Evolutionary conservation across 2,329 filamentous ascomycete genomes (phyloP).

Genomic region (Rachicladosporium sp.): DNA sequence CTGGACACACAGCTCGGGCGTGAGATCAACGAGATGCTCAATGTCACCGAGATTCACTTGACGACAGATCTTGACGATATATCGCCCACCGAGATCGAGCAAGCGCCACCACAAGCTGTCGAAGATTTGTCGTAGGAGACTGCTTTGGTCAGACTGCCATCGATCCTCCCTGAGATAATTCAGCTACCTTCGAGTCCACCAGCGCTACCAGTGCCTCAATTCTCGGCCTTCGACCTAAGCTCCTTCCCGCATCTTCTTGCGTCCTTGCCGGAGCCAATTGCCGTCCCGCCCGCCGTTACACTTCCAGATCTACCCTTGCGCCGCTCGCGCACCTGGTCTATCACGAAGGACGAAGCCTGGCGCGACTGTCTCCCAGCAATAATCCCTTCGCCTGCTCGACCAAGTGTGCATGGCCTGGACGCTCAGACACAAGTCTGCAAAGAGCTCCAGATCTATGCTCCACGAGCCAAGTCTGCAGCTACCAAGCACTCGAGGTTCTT

Average conservation of each 20-base stretch:
- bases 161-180: no score
- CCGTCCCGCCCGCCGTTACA: conserved; percentile 4
- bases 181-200: conserved; percentile 10
- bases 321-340: conserved; percentile 17
- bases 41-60: no score
- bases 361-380: conserved; percentile 14
- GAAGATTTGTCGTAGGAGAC: no score
- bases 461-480: background rate
- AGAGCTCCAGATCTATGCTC: conserved; percentile 13
- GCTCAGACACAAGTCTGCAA: conserved; percentile 3
- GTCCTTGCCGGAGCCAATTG: conserved; percentile 1
- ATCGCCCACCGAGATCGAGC: no score
- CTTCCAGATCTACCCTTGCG: conserved; percentile 13
- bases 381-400: conserved; percentile 10
- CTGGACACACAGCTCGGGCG: conserved; percentile 19
- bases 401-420: background rate
- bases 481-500: conserved; percentile 20
- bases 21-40: conserved; percentile 13
- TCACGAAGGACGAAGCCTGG: conserved; percentile 12
- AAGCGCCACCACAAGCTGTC: no score
- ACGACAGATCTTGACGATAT: no score
- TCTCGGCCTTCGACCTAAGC: conserved; percentile 10
- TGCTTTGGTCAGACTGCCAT: no score
- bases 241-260: conserved; percentile 10
- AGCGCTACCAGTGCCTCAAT: conserved; percentile 14